phyloP scores from a whole-genome alignment of 2,329 filamentous ascomycete genomes.

The Colletotrichum cordylinicola region DNA sequence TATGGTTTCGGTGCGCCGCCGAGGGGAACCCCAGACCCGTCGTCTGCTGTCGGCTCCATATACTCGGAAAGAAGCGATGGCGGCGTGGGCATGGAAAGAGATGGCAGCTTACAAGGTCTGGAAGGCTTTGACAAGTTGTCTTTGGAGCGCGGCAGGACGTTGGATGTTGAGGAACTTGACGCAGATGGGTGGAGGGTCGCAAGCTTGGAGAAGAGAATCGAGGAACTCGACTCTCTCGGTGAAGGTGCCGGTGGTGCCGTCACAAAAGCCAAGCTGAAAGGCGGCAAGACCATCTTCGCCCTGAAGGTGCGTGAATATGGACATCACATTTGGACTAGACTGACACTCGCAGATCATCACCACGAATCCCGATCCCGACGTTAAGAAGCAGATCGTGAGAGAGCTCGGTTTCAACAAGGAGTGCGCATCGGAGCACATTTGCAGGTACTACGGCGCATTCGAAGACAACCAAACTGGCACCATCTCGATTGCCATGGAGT shows the following conservation, averaged over 20 bases:
- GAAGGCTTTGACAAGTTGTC: slow-evolving; percentile 82
- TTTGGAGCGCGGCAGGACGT: slow-evolving; percentile 79
- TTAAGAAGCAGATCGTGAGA: slow-evolving; percentile 97
- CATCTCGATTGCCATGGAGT: slow-evolving; percentile 99
- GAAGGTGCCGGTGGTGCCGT: slow-evolving; percentile 97
- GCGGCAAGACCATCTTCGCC: slow-evolving; percentile 93
- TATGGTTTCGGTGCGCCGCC: slow-evolving; percentile 72
- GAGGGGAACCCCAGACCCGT: slow-evolving; percentile 79
- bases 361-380: slow-evolving; percentile 95
- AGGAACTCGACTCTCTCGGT: slow-evolving; percentile 87
- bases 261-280: slow-evolving; percentile 86
- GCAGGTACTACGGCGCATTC: slow-evolving; percentile 96
- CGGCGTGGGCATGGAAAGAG: slow-evolving; percentile 79
- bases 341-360: slow-evolving; percentile 79
- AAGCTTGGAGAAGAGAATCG: slow-evolving; percentile 85
- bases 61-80: slow-evolving; percentile 83
- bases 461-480: slow-evolving; percentile 93
- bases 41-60: slow-evolving; percentile 85
- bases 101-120: slow-evolving; percentile 79
- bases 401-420: slow-evolving; percentile 98
- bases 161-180: slow-evolving; percentile 94
- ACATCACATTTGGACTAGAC: not conserved
- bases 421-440: slow-evolving; percentile 95
- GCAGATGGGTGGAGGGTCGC: slow-evolving; percentile 96
- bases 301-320: slow-evolving; percentile 72